A percentile compares a stretch with the other conserved stretches of the same genome.
Evolutionary conservation across 1,284 basidiomycete species (phyloP).

Genomic region (Phylloboletellus chloephorus): DNA sequence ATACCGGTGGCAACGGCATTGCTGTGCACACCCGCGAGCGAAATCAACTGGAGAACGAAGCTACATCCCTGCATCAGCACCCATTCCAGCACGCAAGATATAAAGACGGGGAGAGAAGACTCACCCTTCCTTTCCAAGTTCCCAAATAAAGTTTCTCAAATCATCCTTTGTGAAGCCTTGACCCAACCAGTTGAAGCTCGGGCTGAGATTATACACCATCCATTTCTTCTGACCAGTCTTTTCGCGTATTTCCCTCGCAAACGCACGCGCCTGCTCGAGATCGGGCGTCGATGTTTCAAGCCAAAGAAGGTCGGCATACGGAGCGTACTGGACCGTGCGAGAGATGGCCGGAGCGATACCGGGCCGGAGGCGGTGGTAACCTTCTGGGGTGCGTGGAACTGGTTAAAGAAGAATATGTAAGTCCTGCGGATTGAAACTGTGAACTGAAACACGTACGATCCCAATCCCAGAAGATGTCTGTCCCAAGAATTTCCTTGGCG

Average conservation of each 20-base stretch:
- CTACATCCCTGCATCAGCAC: slow-evolving; percentile 33
- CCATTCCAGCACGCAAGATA: slow-evolving; percentile 12
- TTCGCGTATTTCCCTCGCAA: slow-evolving; percentile 73
- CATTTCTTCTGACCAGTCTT: slow-evolving; percentile 48
- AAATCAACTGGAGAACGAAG: slow-evolving; percentile 81
- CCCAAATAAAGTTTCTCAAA: slow-evolving; percentile 86
- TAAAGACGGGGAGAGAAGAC: slow-evolving; percentile 11
- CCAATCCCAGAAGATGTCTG: slow-evolving; percentile 78
- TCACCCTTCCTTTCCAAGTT: slow-evolving; percentile 85
- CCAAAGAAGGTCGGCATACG: slow-evolving; percentile 83
- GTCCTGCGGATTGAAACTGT: neutral
- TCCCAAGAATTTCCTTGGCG: slow-evolving; percentile 65
- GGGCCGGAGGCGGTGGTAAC: slow-evolving; percentile 88
- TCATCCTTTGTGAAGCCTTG: slow-evolving; percentile 76
- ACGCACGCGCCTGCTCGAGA: slow-evolving; percentile 72
- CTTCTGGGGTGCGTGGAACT: slow-evolving; percentile 87
- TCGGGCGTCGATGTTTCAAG: slow-evolving; percentile 87
- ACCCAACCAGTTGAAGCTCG: slow-evolving; percentile 88
- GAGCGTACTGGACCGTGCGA: slow-evolving; percentile 75
- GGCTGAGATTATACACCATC: slow-evolving; percentile 94
- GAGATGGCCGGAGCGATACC: slow-evolving; percentile 82
- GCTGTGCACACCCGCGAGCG: slow-evolving; percentile 83
- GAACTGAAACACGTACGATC: slow-evolving; percentile 53
- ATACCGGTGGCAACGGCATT: slow-evolving; percentile 76
- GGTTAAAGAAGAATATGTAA: slow-evolving; percentile 6